Conservation (phyloP, 441 rosid species). For the Flueggea neowawraea region DNA sequence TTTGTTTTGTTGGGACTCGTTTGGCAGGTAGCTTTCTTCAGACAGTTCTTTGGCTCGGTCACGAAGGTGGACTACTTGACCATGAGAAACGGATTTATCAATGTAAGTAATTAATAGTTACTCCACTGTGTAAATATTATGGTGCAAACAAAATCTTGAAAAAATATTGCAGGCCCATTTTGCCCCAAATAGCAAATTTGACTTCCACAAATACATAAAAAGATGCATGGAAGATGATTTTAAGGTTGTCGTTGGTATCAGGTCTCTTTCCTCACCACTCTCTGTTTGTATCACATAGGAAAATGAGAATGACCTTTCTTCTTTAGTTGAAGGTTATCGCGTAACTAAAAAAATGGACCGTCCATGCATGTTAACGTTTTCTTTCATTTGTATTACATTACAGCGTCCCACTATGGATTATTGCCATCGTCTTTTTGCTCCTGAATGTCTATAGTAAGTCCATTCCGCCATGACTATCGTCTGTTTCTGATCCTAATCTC, state of each 20-base stretch:
- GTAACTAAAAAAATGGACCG: no score
- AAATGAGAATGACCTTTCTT: background rate
- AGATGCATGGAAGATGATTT: conserved; percentile 74
- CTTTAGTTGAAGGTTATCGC: no score
- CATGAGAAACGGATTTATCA: conserved; percentile 58
- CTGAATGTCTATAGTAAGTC: conserved; percentile 45
- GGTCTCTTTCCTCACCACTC: conserved; percentile 23
- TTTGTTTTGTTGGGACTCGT: no score
- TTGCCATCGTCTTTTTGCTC: conserved; percentile 46
- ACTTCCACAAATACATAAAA: conserved; percentile 62
- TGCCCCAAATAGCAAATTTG: conserved; percentile 45
- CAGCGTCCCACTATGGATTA: conserved; percentile 54
- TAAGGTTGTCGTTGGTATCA: conserved; percentile 64
- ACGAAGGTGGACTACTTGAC: conserved; percentile 63
- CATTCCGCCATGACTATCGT: background rate
- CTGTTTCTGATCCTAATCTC: background rate
- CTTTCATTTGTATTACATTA: background rate
- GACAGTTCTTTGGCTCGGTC: conserved; percentile 60
- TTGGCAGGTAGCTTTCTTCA: conserved; percentile 54
- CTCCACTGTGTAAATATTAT: background rate
- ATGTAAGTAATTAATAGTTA: conserved; percentile 19
- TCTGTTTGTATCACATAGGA: background rate
- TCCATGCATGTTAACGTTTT: no score
- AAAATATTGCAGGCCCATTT: conserved; percentile 49
- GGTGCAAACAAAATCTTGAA: background rate